Evolutionary conservation across 2,329 filamentous ascomycete species (phyloP).

Genomic region (Hypoxylon sp.): DNA sequence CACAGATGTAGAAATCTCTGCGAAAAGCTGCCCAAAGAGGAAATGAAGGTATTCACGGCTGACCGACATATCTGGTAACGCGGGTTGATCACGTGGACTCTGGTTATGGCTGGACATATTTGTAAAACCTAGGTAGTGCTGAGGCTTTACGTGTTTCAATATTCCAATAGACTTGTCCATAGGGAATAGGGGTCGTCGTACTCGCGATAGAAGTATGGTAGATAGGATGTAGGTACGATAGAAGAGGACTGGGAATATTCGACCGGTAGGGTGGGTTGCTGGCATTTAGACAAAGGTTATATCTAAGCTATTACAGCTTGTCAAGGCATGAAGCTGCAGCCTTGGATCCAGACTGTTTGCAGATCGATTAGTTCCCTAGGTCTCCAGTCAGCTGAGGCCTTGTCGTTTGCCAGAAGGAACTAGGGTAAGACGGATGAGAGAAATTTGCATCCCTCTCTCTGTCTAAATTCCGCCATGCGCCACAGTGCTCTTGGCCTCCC

Average conservation of each 20-base stretch:
- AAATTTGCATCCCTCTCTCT: background rate
- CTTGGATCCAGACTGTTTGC: background rate
- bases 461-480: background rate
- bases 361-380: background rate
- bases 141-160: background rate
- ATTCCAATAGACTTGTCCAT: background rate
- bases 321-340: background rate
- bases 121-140: background rate
- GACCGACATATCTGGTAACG: background rate
- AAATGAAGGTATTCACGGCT: background rate
- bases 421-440: background rate
- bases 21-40: background rate
- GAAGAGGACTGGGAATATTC: background rate
- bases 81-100: too few relatives aligned
- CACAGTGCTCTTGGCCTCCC: background rate
- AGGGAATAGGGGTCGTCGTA: too few relatives aligned
- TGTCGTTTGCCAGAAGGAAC: background rate
- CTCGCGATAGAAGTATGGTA: background rate
- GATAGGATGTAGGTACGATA: background rate
- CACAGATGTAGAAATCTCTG: background rate
- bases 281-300: background rate
- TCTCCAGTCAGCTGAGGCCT: background rate
- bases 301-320: background rate
- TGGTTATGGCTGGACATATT: background rate
- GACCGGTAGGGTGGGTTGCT: background rate